Base-by-base conservation (phyloP, 2,329 filamentous ascomycete genomes). In the Coleophoma cylindrospora region DNA sequence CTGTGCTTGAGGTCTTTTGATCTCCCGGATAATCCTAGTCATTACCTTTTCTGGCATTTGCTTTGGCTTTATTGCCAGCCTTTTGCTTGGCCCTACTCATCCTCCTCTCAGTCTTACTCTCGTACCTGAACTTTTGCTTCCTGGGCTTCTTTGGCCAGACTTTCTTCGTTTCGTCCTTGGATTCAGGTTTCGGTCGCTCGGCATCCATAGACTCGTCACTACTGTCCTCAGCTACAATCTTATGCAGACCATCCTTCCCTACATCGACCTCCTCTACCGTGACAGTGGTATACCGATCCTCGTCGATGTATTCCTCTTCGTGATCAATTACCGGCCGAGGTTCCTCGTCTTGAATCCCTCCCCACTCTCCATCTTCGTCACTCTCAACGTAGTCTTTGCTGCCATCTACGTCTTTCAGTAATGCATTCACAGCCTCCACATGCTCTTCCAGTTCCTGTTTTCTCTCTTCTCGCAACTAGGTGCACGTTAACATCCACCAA, bases 281-380 rank as follows among this genome's bases (percentile, higher is more conserved):
- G 22, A 99, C 94, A 1, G 90, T 96, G 1, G 94, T 97, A 67
- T 90, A 96, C 65, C 87, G 88, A 68, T 96, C 92, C 67, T 97
- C 94, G 67, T 99, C 94, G 57, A 96, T 81, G 70, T 96, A 99
- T 68, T 97, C 91, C 58, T 92, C 91, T 66, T 96, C 88, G 59
- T 89, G 84, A 64, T 95, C 84, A 41, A 94, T 69, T 7, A 71
- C 70, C 19, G 82, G 76, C 37, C 67, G 69, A 15, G 70, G 69
- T 34, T 62, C 55, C 19, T 61, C 45, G 51, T 86, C 83, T 17
- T 76, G 72, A 47, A 91, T 76, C 1, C 86, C 88, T 47, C 75
- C 75, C 83, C 86, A 91, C 60, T 83, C 79, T 13, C 78, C 73
- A 2, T 72, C 70, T 1, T 74, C 72, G 14, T 69, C 69, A 6